phyloP scores from a whole-genome alignment of 208 protist species.

The Jaenimonas drosophilae region DNA sequence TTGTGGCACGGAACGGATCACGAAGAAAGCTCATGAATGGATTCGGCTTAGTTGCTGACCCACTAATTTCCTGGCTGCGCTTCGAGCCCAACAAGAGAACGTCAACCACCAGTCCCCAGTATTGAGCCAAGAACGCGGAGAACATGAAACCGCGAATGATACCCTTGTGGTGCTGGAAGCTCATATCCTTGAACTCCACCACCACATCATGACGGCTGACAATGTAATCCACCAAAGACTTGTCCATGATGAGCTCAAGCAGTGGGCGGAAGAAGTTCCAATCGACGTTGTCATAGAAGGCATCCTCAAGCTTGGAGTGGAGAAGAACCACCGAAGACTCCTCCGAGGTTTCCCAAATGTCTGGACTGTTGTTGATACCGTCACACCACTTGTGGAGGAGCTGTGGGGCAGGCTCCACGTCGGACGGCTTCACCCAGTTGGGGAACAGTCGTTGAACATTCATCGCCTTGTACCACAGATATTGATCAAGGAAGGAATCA shows the following conservation, averaged over 20 bases:
- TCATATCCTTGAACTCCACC: conserved; percentile 99
- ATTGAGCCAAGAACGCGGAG: conserved; percentile 99
- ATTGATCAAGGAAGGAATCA: conserved; percentile 99
- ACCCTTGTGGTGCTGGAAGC: conserved; percentile 98
- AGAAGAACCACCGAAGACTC: conserved; percentile 98
- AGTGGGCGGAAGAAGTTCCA: conserved; percentile 99
- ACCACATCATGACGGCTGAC: conserved; percentile 99
- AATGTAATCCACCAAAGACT: conserved; percentile 99
- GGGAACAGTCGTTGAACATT: conserved; percentile 99
- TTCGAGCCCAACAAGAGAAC: conserved; percentile 97
- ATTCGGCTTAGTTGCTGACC: conserved; percentile 96
- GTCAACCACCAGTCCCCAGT: conserved; percentile 99
- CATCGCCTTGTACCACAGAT: conserved; percentile 99
- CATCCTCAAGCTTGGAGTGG: conserved; percentile 95
- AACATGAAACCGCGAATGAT: conserved; percentile 99
- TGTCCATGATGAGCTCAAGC: conserved; percentile 99
- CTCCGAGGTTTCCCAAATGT: conserved; percentile 96
- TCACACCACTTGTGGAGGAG: conserved; percentile 99
- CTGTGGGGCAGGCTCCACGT: conserved; percentile 98
- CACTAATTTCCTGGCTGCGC: conserved; percentile 98
- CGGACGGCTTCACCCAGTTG: conserved; percentile 99
- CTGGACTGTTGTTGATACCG: conserved; percentile 99
- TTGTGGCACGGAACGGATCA: conserved; percentile 91
- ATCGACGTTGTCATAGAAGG: conserved; percentile 99
- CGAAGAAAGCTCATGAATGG: conserved; percentile 96